Evolutionary conservation across 345 rosid species (phyloP).

Genomic region (Hirschfeldia incana): DNA sequence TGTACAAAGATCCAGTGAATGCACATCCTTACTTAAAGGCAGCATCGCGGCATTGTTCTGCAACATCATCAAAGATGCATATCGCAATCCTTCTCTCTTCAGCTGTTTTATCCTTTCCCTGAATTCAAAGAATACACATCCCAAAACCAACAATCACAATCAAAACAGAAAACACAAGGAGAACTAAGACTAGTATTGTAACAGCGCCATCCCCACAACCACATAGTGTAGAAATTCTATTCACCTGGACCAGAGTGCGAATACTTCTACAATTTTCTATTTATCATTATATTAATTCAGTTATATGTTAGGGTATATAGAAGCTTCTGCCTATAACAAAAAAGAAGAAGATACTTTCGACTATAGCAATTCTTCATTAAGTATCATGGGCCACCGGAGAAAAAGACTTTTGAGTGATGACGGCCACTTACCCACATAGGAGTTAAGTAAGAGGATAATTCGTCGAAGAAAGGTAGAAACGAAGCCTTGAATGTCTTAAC

Average conservation of each 20-base stretch:
- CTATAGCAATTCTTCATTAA: neutral
- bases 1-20: conserved; percentile 6
- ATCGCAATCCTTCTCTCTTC: conserved; percentile 99
- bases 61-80: conserved; percentile 99
- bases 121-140: conserved; percentile 18
- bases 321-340: neutral
- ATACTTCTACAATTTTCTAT: neutral
- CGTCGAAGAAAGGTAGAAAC: conserved; percentile 94
- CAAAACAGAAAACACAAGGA: conserved; percentile 4
- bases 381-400: neutral
- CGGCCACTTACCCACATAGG: conserved; percentile 97
- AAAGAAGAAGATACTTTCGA: conserved; percentile 13
- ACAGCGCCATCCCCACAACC: neutral
- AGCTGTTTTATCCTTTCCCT: conserved; percentile 98
- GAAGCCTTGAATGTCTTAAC: conserved; percentile 90
- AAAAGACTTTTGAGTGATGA: conserved; percentile 10
- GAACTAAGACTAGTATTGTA: neutral
- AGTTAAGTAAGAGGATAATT: conserved; percentile 86
- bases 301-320: neutral
- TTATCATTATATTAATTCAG: neutral
- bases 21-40: conserved; percentile 73
- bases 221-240: neutral
- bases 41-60: conserved; percentile 94
- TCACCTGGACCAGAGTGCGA: neutral
- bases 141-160: neutral